phyloP scores from a whole-genome alignment of 1,284 basidiomycete species.

The Papiliotrema nemorosa region DNA sequence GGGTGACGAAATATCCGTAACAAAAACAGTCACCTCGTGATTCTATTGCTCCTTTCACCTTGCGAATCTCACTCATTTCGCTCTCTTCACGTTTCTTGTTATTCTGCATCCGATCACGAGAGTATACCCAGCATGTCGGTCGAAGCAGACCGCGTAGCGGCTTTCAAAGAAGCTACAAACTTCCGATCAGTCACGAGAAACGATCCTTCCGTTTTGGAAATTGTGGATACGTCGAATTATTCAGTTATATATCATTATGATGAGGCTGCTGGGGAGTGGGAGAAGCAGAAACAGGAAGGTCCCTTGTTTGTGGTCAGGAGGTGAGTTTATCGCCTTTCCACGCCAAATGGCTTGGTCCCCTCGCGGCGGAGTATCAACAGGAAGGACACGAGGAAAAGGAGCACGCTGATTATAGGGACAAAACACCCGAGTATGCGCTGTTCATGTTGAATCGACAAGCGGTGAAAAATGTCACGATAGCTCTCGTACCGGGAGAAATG shows the following conservation, averaged over 20 bases:
- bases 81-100: no score
- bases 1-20: no score
- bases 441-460: conserved; percentile 43
- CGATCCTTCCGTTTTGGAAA: conserved; percentile 33
- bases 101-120: no score
- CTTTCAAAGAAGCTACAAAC: conserved; percentile 29
- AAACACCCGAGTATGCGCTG: conserved; percentile 38
- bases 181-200: conserved; percentile 35
- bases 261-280: conserved; percentile 30
- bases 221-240: conserved; percentile 39
- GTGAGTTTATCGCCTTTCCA: no score
- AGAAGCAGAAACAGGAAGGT: conserved; percentile 46
- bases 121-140: background rate
- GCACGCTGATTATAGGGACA: conserved; percentile 17
- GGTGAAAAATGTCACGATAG: conserved; percentile 39
- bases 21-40: no score
- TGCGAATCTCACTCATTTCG: no score
- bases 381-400: background rate
- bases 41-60: no score
- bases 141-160: conserved; percentile 12
- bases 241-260: conserved; percentile 40
- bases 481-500: conserved; percentile 42
- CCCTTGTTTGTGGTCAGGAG: conserved; percentile 40
- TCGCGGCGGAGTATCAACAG: no score
- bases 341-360: no score